These are phyloP conservation scores for Wickerhamomyces sp. DNA, from an alignment of 1,139 yeast species.

Conservation along the genomic window DNA sequence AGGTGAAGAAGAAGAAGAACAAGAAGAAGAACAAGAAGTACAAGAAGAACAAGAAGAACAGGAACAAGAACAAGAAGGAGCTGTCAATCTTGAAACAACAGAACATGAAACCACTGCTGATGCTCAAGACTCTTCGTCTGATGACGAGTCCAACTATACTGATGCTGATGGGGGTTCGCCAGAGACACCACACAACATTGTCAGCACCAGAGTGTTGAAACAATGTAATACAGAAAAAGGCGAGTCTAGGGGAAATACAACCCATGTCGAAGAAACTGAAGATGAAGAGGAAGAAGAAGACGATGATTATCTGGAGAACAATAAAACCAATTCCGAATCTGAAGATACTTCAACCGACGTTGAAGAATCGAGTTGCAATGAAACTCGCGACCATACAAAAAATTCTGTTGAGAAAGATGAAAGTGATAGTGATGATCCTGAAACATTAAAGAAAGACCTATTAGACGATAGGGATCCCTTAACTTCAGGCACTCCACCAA, in stretches of 20 bases:
- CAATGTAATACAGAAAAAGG: constrained; percentile 10
- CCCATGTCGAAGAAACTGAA: constrained; percentile 9
- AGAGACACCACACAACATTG: constrained; percentile 14
- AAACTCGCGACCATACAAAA: constrained; percentile 5
- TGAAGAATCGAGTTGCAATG: constrained; percentile 11
- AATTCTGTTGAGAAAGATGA: constrained; percentile 8
- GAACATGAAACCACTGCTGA: too few relatives aligned
- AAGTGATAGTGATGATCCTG: constrained; percentile 6
- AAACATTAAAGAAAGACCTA: constrained; percentile 30
- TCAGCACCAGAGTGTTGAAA: constrained; percentile 16
- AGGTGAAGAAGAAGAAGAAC: constrained; percentile 12
- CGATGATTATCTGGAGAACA: constrained; percentile 10
- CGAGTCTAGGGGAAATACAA: constrained; percentile 1
- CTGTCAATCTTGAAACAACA: not conserved
- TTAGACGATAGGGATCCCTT: constrained; percentile 27
- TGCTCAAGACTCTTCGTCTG: constrained; percentile 10
- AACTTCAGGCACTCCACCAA: constrained; percentile 18
- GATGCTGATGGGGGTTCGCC: constrained; percentile 9
- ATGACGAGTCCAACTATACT: constrained; percentile 11
- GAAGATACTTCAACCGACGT: constrained; percentile 6
- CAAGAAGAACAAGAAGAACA: constrained; percentile 12
- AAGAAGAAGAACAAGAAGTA: constrained; percentile 6
- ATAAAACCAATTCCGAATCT: constrained; percentile 3
- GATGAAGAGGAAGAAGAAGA: constrained; percentile 13
- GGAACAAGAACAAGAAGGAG: constrained; percentile 15